These are phyloP conservation scores for Tolypocladium capitatum DNA, from an alignment of 2,329 filamentous ascomycete genomes.

Conservation along the genomic window DNA sequence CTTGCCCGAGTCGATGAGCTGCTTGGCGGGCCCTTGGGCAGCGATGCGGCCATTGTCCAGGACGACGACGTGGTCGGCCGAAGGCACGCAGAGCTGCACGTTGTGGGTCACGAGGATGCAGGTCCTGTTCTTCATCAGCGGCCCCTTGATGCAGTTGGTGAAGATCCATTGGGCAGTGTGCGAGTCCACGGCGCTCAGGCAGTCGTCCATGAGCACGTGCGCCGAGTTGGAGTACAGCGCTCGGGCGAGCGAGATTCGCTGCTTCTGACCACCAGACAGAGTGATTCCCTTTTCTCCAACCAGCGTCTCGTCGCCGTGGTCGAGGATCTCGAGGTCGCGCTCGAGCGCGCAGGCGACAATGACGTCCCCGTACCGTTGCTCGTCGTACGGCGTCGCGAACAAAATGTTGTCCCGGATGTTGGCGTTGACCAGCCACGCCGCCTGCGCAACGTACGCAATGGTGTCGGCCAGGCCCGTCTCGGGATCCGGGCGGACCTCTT, in stretches of 20 bases:
- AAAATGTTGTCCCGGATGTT: conserved; percentile 94
- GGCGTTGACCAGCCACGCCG: conserved; percentile 92
- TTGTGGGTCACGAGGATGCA: conserved; percentile 97
- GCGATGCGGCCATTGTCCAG: conserved; percentile 76
- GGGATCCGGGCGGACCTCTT: conserved; percentile 70
- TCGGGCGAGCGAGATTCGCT: conserved; percentile 90
- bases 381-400: conserved; percentile 70
- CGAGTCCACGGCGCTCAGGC: conserved; percentile 89
- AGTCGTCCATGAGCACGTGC: conserved; percentile 86
- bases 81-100: conserved; percentile 70
- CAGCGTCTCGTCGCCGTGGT: conserved; percentile 81
- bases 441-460: conserved; percentile 90
- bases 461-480: conserved; percentile 81
- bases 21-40: conserved; percentile 61
- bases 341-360: conserved; percentile 84
- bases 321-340: conserved; percentile 81
- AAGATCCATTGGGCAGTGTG: conserved; percentile 99
- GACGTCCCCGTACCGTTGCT: conserved; percentile 74
- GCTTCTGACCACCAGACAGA: conserved; percentile 92
- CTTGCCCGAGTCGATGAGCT: conserved; percentile 76
- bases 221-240: conserved; percentile 92
- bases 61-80: conserved; percentile 67
- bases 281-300: conserved; percentile 97
- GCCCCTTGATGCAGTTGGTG: conserved; percentile 78
- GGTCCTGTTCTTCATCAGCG: conserved; percentile 76